Evolutionary conservation across 106 monocot genomes (phyloP), one percentile per base, ranked within the genome.

Genomic region (Alisma plantagoaquatica): DNA sequence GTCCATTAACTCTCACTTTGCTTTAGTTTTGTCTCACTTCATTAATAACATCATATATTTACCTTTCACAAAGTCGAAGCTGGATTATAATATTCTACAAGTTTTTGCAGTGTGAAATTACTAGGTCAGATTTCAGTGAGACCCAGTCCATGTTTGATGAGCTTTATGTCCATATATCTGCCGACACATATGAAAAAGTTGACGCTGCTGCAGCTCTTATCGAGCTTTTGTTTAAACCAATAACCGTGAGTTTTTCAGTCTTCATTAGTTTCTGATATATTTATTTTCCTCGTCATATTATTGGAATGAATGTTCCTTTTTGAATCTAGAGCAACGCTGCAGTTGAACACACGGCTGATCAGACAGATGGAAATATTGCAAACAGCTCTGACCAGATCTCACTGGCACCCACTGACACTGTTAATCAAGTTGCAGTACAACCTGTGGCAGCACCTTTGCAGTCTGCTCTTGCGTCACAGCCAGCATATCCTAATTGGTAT

Each of bases 181-280:
- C 88, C 15, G 94, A 96, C 16, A 76, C 84, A 44, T 81, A 75
- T 65, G 80, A 96, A 56, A 96, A 96, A 81, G 73, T 96, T 38
- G 94, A 88, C 66, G 70, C 84, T 73, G 94, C 94, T 17, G 80
- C 81, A 56, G 62, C 88, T 23, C 74, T 96, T 33, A 62, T 96
- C 31, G 84, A 96, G 27, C 77, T 81, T 52, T 77, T 96, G 14
- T 54, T 96, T 27, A 73, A 77, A 35, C 83, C 80, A 41, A 71
- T 84, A 43, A 77, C 76, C 56, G 90, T 91, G 56, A 77, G 77
- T 72, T 42, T n/a, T n/a, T n/a, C n/a, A n/a, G n/a, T n/a, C n/a
- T n/a, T n/a, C n/a, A n/a, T n/a, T n/a, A n/a, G n/a, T n/a, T n/a
- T n/a, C n/a, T 58, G 17, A 23, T 50, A 4, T 23, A 7, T 33